Percentiles rank a stretch among this genome's conserved stretches.
These are phyloP conservation scores for Endothia cerciana DNA, from an alignment of 2,329 filamentous ascomycete species.

Conservation along the genomic window DNA sequence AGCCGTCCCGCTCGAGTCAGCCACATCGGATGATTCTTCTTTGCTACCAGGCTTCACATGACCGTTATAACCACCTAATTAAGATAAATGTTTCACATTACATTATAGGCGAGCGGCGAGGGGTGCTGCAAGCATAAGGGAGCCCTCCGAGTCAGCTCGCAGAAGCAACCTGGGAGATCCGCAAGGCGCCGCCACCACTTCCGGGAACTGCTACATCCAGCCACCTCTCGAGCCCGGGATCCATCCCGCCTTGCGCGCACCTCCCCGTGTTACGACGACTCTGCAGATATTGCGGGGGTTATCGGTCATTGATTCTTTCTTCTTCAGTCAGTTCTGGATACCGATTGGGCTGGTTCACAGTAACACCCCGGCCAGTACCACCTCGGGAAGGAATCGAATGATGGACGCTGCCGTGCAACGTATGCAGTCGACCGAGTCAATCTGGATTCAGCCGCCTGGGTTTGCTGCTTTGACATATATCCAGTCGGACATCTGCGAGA, in stretches of 20 bases:
- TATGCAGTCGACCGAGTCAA: constrained; percentile 14
- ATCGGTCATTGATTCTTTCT: constrained; percentile 10
- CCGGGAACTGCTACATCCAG: constrained; percentile 9
- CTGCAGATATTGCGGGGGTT: constrained; percentile 6
- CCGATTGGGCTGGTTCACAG: constrained; percentile 23
- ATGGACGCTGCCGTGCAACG: constrained; percentile 19
- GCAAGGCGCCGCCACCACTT: constrained; percentile 13
- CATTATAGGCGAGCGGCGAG: background rate
- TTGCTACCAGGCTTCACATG: constrained; percentile 7
- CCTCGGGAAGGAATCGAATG: constrained; percentile 25
- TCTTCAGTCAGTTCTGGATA: constrained; percentile 14
- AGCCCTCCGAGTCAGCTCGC: constrained; percentile 20
- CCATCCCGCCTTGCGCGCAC: background rate
- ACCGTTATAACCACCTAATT: background rate
- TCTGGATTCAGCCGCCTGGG: constrained; percentile 11
- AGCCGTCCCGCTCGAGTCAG: constrained; percentile 14
- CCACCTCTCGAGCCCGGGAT: constrained; percentile 1
- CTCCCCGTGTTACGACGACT: constrained; percentile 8
- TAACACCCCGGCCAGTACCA: constrained; percentile 20
- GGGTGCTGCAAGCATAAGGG: no score
- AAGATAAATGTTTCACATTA: background rate
- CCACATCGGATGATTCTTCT: constrained; percentile 25
- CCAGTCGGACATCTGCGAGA: constrained; percentile 15
- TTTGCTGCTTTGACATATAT: constrained; percentile 18
- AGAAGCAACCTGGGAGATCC: constrained; percentile 17